Evolutionary conservation across 768 basidiomycete species (phyloP).

Genomic region (Scleroderma citrinum): DNA sequence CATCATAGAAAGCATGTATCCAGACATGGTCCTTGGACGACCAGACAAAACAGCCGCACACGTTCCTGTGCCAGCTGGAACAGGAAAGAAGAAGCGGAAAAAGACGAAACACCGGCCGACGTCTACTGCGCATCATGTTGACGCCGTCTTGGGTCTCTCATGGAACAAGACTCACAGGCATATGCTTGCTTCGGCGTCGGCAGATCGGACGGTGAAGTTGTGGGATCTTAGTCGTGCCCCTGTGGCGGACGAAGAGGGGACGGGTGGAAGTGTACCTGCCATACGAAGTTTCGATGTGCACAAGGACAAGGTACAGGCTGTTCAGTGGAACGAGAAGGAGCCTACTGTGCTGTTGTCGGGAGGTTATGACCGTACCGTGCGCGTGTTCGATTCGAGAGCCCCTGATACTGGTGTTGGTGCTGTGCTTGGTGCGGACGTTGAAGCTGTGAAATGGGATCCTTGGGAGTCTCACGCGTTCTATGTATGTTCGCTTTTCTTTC

Average conservation of each 20-base stretch:
- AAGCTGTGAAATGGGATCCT: slow-evolving; percentile 93
- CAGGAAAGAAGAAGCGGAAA: slow-evolving; percentile 95
- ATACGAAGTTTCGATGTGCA: slow-evolving; percentile 82
- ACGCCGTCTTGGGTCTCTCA: slow-evolving; percentile 86
- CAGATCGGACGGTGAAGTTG: slow-evolving; percentile 93
- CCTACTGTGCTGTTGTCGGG: slow-evolving; percentile 90
- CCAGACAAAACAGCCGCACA: slow-evolving; percentile 80
- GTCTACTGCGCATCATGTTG: slow-evolving; percentile 76
- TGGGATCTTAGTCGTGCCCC: slow-evolving; percentile 87
- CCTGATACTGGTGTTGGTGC: slow-evolving; percentile 81
- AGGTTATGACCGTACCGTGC: slow-evolving; percentile 91
- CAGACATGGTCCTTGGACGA: slow-evolving; percentile 84
- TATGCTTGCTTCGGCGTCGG: slow-evolving; percentile 85
- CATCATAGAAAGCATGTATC: slow-evolving; percentile 90
- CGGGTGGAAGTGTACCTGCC: slow-evolving; percentile 43
- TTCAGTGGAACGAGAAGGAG: slow-evolving; percentile 90
- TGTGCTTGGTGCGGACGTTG: slow-evolving; percentile 85
- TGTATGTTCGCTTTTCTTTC: slow-evolving; percentile 38
- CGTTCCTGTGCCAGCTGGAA: slow-evolving; percentile 74
- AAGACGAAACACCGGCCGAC: slow-evolving; percentile 63
- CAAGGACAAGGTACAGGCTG: slow-evolving; percentile 92
- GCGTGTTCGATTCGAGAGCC: slow-evolving; percentile 87
- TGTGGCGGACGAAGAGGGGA: slow-evolving; percentile 40
- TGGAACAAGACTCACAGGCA: slow-evolving; percentile 93
- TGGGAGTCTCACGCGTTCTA: slow-evolving; percentile 88